These are phyloP conservation scores for Corynespora cassiicola DNA, from an alignment of 2,329 filamentous ascomycete species.

Conservation along the genomic window DNA sequence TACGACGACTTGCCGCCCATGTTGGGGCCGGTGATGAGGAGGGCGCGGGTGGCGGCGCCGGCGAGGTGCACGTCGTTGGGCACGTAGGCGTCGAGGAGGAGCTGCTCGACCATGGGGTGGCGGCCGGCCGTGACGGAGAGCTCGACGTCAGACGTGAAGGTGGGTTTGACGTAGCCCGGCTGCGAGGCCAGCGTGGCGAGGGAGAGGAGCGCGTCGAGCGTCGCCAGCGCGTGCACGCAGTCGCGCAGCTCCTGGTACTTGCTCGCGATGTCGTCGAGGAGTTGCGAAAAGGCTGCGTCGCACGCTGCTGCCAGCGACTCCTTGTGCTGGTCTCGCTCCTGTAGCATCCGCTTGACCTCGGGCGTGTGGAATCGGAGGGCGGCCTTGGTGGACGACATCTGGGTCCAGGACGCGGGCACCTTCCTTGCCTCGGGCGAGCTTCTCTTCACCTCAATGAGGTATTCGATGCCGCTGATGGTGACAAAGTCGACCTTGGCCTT, in stretches of 20 bases:
- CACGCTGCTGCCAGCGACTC: slow-evolving; percentile 92
- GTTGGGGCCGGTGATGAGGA: slow-evolving; percentile 95
- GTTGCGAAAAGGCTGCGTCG: slow-evolving; percentile 76
- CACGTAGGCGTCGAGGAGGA: slow-evolving; percentile 85
- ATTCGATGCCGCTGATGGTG: slow-evolving; percentile 90
- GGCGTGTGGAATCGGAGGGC: slow-evolving; percentile 93
- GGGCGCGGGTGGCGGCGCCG: slow-evolving; percentile 64
- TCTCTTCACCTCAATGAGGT: slow-evolving; percentile 90
- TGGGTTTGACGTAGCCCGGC: slow-evolving; percentile 86
- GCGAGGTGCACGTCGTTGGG: slow-evolving; percentile 82
- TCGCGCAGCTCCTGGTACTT: slow-evolving; percentile 91
- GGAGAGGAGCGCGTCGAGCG: slow-evolving; percentile 87
- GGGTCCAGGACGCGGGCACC: slow-evolving; percentile 92
- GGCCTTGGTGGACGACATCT: slow-evolving; percentile 94
- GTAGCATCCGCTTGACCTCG: slow-evolving; percentile 80
- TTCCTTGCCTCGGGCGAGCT: slow-evolving; percentile 71
- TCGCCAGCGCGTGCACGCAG: slow-evolving; percentile 82
- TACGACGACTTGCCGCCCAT: slow-evolving; percentile 99
- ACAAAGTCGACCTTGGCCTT: slow-evolving; percentile 77
- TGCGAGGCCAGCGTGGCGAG: slow-evolving; percentile 83
- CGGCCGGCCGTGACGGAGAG: slow-evolving; percentile 78
- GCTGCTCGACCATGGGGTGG: slow-evolving; percentile 95
- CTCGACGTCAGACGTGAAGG: slow-evolving; percentile 67
- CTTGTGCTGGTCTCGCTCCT: slow-evolving; percentile 92
- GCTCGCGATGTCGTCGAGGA: slow-evolving; percentile 77